These are phyloP conservation scores for Carex scoparia DNA, from an alignment of 176 grass and related monocot genomes.

Conservation along the genomic window DNA sequence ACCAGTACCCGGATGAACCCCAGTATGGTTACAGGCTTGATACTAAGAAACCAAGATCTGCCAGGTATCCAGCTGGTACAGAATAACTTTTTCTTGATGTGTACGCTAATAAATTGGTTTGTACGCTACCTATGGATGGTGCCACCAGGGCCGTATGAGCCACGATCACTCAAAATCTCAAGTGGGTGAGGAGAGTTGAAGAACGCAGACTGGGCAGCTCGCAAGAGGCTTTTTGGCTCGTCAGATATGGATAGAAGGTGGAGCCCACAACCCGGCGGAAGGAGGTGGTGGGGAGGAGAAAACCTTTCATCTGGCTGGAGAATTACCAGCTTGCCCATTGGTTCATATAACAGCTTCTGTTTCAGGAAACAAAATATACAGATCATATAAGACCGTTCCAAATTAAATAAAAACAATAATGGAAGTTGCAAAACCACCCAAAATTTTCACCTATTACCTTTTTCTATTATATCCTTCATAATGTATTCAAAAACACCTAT, in stretches of 20 bases:
- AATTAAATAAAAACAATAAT: neutral
- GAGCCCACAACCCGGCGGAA: slow-evolving; percentile 66
- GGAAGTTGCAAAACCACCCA: neutral
- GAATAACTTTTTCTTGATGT: neutral
- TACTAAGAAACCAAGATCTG: neutral
- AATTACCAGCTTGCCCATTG: slow-evolving; percentile 83
- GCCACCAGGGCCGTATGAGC: slow-evolving; percentile 66
- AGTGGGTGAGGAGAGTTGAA: slow-evolving; percentile 87
- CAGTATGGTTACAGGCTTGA: neutral
- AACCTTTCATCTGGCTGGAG: slow-evolving; percentile 74
- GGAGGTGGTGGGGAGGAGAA: slow-evolving; percentile 82
- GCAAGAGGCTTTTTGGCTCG: slow-evolving; percentile 31
- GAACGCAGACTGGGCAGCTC: slow-evolving; percentile 62
- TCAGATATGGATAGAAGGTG: slow-evolving; percentile 37
- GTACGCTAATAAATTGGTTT: neutral
- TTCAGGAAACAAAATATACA: neutral
- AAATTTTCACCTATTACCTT: neutral
- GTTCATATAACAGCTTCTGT: slow-evolving; percentile 90
- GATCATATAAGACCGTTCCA: neutral
- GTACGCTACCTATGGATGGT: slow-evolving; percentile 36
- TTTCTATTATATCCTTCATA: neutral
- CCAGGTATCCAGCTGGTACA: neutral
- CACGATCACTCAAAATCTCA: slow-evolving; percentile 68
- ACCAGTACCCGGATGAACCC: neutral
- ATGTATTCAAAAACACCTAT: neutral